phyloP scores from a whole-genome alignment of 2,329 filamentous ascomycete species.

The Scedosporium boydii region DNA sequence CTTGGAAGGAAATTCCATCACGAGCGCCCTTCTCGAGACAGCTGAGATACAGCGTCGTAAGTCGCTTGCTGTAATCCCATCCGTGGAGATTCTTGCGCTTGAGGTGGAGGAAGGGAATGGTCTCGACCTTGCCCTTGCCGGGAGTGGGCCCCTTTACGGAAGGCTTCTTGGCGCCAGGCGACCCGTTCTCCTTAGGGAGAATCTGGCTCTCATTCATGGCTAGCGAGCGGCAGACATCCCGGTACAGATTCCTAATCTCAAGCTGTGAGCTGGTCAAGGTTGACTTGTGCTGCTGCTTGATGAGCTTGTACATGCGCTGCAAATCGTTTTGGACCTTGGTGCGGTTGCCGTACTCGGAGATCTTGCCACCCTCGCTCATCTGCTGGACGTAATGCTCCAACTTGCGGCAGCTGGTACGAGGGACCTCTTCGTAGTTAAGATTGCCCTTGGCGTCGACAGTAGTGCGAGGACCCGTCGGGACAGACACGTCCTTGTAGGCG shows the following conservation, averaged over 20 bases:
- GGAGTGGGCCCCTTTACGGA: slow-evolving; percentile 38
- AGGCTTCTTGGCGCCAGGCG: slow-evolving; percentile 39
- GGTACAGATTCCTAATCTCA: slow-evolving; percentile 92
- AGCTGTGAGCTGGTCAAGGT: slow-evolving; percentile 84
- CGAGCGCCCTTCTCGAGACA: slow-evolving; percentile 83
- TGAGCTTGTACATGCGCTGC: slow-evolving; percentile 92
- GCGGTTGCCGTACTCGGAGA: slow-evolving; percentile 96
- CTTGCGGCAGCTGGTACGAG: slow-evolving; percentile 83
- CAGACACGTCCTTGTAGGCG: slow-evolving; percentile 89
- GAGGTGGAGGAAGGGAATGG: slow-evolving; percentile 93
- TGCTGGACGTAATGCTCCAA: slow-evolving; percentile 97
- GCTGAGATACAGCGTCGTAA: slow-evolving; percentile 87
- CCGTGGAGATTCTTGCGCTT: slow-evolving; percentile 90
- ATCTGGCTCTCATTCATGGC: slow-evolving; percentile 99
- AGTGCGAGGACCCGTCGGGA: slow-evolving; percentile 87
- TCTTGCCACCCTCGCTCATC: slow-evolving; percentile 97
- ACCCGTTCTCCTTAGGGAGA: slow-evolving; percentile 72
- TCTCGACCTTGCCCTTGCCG: slow-evolving; percentile 86
- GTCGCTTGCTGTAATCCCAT: slow-evolving; percentile 99
- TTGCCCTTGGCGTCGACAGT: slow-evolving; percentile 89
- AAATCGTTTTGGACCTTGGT: slow-evolving; percentile 97
- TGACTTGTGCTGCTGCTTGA: slow-evolving; percentile 95
- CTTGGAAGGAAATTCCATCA: slow-evolving; percentile 80
- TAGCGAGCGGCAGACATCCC: slow-evolving; percentile 85
- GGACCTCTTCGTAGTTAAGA: slow-evolving; percentile 82